Evolutionary conservation across 2,329 filamentous ascomycete genomes (phyloP).

Genomic region (Ophiostoma sp.): DNA sequence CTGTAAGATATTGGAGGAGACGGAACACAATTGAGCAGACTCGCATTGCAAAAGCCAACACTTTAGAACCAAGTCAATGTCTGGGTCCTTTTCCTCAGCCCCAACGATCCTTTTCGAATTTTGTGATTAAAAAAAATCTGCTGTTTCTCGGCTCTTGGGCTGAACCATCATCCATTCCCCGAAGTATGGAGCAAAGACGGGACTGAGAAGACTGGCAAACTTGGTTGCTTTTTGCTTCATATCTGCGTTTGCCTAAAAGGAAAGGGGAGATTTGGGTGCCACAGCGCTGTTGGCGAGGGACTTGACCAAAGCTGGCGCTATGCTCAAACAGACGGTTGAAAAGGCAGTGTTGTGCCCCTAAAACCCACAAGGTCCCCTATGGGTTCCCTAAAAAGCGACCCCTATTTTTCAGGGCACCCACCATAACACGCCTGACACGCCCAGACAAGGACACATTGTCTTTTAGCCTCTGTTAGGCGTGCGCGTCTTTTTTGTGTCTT

Average conservation of each 20-base stretch:
- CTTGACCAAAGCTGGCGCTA: neutral
- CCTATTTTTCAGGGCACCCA: neutral
- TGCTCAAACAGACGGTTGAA: neutral
- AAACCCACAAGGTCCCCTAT: neutral
- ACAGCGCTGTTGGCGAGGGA: neutral
- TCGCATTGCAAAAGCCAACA: neutral
- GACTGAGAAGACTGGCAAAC: neutral
- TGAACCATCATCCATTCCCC: neutral
- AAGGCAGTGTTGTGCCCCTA: neutral
- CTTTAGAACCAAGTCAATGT: neutral
- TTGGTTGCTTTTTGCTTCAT: conserved; percentile 3
- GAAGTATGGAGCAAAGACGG: neutral
- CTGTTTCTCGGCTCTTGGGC: neutral
- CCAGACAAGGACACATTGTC: neutral
- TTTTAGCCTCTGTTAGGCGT: neutral
- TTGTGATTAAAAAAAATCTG: neutral
- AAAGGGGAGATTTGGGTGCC: no score
- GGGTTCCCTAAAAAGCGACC: neutral
- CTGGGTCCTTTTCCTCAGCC: neutral
- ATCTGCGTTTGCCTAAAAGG: neutral
- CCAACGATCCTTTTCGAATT: neutral
- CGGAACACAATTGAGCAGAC: no score
- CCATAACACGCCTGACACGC: neutral
- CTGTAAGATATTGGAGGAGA: neutral
- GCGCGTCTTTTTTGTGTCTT: neutral